A percentile compares a stretch with the other conserved stretches of the same genome.
Conservation (phyloP, 306 rosid species). For the Alnus rubra region DNA sequence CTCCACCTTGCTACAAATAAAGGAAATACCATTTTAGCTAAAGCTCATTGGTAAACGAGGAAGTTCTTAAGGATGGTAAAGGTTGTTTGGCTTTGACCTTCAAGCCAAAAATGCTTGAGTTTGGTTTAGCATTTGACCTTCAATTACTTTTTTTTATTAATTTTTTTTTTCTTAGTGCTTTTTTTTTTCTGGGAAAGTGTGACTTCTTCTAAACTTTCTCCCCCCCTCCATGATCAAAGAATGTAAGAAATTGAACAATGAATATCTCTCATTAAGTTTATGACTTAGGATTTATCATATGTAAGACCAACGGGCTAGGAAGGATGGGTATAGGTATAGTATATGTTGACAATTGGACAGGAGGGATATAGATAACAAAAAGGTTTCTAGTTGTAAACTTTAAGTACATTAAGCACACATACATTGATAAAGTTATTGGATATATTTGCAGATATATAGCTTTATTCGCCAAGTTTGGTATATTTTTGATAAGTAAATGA, state of each 20-base stretch:
- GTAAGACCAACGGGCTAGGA: not conserved
- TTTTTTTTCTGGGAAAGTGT: not conserved
- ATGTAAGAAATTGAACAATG: not conserved
- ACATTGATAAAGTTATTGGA: not conserved
- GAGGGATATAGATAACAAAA: constrained; percentile 3
- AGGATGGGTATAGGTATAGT: not conserved
- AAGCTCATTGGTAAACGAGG: not conserved
- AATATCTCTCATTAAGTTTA: not conserved
- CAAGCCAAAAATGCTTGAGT: not conserved
- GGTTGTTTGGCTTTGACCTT: not conserved
- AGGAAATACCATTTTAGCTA: too few species aligned
- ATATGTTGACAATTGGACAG: not conserved
- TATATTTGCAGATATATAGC: not conserved
- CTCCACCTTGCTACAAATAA: too few species aligned
- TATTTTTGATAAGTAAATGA: not conserved
- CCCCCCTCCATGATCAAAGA: not conserved
- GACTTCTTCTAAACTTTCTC: not conserved
- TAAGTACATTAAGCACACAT: too few species aligned
- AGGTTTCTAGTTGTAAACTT: not conserved
- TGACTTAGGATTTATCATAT: not conserved
- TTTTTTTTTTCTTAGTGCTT: not conserved
- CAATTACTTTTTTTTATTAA: not conserved
- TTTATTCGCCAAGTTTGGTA: not conserved
- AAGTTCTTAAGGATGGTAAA: not conserved
- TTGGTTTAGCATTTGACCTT: not conserved